These are phyloP conservation scores for Aegilops tauschii DNA, from an alignment of 176 grass and related monocot genomes.

Conservation along the genomic window DNA sequence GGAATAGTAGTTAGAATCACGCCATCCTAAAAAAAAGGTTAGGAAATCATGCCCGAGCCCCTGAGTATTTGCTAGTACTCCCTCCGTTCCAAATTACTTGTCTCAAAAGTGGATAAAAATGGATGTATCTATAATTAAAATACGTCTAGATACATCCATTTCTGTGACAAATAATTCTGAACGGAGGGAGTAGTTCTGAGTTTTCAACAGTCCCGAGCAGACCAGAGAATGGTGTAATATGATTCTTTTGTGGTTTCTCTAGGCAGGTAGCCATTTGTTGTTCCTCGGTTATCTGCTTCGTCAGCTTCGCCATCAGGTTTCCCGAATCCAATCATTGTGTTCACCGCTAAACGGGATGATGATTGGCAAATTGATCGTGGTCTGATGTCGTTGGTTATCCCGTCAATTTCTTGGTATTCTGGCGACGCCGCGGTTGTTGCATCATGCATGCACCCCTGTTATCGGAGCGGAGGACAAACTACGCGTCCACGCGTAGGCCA, in stretches of 20 bases:
- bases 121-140: too few species aligned
- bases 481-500: neutral
- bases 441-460: neutral
- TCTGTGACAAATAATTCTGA: too few species aligned
- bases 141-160: too few species aligned
- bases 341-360: neutral
- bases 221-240: neutral
- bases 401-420: conserved; percentile 14
- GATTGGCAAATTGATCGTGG: neutral
- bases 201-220: neutral
- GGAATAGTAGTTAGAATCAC: neutral
- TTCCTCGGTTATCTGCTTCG: neutral
- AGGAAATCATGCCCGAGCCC: neutral
- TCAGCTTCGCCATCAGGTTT: neutral
- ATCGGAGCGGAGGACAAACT: conserved; percentile 14
- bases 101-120: too few species aligned
- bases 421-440: conserved; percentile 23
- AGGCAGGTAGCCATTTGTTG: neutral
- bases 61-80: too few species aligned
- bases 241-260: neutral
- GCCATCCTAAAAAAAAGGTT: neutral
- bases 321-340: neutral
- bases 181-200: too few species aligned
- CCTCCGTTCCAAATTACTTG: too few species aligned
- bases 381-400: neutral